Conservation (phyloP, 139 green algal species). For the Chlamydomonas schloesseri region DNA sequence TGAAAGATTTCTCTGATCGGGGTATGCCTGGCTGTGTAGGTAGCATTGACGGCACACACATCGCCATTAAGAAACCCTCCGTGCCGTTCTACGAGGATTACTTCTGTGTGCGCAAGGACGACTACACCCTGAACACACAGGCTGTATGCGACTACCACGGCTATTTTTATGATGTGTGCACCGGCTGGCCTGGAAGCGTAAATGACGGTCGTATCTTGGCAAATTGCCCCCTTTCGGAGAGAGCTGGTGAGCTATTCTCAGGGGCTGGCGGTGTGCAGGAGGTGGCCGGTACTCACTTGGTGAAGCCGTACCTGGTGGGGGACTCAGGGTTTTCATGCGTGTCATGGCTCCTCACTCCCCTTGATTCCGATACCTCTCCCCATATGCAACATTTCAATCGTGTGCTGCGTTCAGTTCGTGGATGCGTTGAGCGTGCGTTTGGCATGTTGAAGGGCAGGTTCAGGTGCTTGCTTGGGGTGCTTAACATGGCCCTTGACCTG, state of each 20-base stretch:
- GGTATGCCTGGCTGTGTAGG: neutral
- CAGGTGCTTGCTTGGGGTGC: neutral
- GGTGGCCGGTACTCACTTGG: neutral
- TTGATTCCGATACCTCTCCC: neutral
- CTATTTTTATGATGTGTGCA: conserved; percentile 7
- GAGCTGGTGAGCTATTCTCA: neutral
- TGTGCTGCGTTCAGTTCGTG: neutral
- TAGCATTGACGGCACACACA: neutral
- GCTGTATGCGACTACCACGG: conserved; percentile 2
- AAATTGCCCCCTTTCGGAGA: neutral
- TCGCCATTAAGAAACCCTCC: neutral
- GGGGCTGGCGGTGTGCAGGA: neutral
- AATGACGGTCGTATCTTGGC: neutral
- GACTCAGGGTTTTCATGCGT: neutral
- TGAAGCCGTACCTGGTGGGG: neutral
- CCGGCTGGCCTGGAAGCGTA: neutral
- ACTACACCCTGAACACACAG: conserved; percentile 12
- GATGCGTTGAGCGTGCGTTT: conserved; percentile 4
- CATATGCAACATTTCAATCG: neutral
- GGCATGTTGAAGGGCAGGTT: neutral
- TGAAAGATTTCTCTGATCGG: neutral
- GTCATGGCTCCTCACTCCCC: neutral
- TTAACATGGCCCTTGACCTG: neutral
- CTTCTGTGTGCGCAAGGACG: neutral
- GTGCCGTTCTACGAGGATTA: neutral